Evolutionary conservation across 2,329 filamentous ascomycete species (phyloP), one percentile per base, ranked within the genome.

Genomic region (Colletotrichum incanum): DNA sequence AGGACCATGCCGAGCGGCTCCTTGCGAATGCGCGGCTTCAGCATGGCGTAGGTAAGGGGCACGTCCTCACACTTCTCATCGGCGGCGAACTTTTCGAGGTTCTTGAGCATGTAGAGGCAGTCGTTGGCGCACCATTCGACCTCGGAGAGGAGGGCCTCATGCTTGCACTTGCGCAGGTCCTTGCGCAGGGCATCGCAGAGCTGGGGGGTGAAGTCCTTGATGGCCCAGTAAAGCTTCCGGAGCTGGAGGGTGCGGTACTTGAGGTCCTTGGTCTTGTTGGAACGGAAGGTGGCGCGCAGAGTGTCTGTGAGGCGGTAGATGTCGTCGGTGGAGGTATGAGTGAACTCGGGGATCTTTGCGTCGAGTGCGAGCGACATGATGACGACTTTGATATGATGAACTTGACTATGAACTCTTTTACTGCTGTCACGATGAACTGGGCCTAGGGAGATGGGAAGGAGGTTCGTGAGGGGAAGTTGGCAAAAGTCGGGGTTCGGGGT

Each of bases 221-320:
- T 82, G 9, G 90, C 95, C 96, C 96, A 98, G 86, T 98, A 98
- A 68, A 98, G 91, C 88, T 95, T 96, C 77, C 95, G 93, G 73
- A 99, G 90, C 87, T 98, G 96, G 66, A 90, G 87, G 74, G 95
- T 86, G 74, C 96, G 92, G 85, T 93, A 98, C 78, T 94, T 89
- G 73, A 98, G 80, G 66, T 94, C 89, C 80, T 94, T 94, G 54
- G 95, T 98, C 84, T 92, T 93, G 81, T 95, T 92, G 23, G 93
- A 89, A 76, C 88, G 87, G 84, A 94, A 98, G n/a, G 92, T 91
- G 63, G 86, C 83, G 78, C 91, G 91, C 54, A 93, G 84, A 8
- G 84, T 88, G 68, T 89, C 86, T 79, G 91, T 89, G 52, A 88
- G 88, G 72, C 81, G 80, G 18, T 90, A 83, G 80, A 98, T 94